Evolutionary conservation across 495 filamentous ascomycete species (phyloP).

Genomic region (Hyaloscypha finlandica): DNA sequence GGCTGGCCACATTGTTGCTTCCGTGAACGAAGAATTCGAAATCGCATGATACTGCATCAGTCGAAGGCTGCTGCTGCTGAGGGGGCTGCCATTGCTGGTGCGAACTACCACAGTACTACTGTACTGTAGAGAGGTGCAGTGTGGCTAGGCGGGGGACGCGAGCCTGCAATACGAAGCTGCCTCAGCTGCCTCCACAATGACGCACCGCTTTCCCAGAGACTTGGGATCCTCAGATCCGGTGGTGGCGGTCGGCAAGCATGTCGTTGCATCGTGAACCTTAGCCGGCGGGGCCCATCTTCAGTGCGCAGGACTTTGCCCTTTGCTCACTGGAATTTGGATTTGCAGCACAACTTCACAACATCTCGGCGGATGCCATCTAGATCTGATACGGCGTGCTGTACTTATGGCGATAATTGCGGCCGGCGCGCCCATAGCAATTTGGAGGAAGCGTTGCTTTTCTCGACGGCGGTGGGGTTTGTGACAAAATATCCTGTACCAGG

Average conservation of each 20-base stretch:
- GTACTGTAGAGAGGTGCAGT: background rate
- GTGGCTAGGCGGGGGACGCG: background rate
- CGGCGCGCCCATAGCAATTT: too few relatives aligned
- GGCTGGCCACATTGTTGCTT: background rate
- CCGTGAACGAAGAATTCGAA: background rate
- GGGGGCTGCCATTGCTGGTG: background rate
- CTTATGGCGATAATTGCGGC: too few relatives aligned
- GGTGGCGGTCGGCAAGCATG: conserved; percentile 1
- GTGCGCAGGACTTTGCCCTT: background rate
- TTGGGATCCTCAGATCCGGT: background rate
- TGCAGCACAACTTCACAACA: too few relatives aligned
- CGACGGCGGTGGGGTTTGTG: background rate
- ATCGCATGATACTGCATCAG: background rate
- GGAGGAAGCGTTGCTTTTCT: background rate
- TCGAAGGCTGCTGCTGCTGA: background rate
- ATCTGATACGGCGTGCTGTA: too few relatives aligned
- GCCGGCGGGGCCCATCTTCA: background rate
- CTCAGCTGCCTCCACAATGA: background rate
- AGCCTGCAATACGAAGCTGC: background rate
- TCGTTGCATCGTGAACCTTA: background rate
- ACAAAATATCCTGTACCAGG: background rate
- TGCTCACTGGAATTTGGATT: background rate
- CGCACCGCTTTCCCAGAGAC: background rate
- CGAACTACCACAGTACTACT: too few relatives aligned
- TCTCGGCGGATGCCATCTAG: too few relatives aligned